phyloP scores from a whole-genome alignment of 1,284 basidiomycete species.

The Termitomyces sp. region DNA sequence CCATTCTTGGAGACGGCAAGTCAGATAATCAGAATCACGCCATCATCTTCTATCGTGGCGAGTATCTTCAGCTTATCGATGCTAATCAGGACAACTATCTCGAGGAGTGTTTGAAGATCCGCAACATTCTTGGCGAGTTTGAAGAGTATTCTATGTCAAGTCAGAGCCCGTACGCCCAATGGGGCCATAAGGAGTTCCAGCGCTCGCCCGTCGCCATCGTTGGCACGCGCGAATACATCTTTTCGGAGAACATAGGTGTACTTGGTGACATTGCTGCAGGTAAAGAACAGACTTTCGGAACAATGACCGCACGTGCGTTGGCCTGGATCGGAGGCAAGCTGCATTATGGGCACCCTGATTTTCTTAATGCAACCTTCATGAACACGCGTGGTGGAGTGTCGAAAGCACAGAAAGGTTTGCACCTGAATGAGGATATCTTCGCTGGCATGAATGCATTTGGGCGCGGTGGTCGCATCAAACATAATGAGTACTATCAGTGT shows the following conservation, averaged over 20 bases:
- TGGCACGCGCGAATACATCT: conserved; percentile 99
- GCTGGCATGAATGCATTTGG: conserved; percentile 99
- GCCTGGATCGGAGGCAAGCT: conserved; percentile 98
- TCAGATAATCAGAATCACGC: conserved; percentile 99
- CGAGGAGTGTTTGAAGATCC: conserved; percentile 98
- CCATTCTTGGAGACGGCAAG: conserved; percentile 99
- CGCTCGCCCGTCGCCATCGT: conserved; percentile 95
- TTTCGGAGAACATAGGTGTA: conserved; percentile 99
- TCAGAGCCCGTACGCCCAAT: conserved; percentile 92
- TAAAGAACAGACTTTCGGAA: conserved; percentile 99
- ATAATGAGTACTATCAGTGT: conserved; percentile 98
- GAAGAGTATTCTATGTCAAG: conserved; percentile 91
- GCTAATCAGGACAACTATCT: conserved; percentile 99
- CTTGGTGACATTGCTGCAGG: conserved; percentile 98
- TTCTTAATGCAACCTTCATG: conserved; percentile 98
- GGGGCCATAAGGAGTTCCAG: conserved; percentile 88
- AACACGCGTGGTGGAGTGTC: conserved; percentile 97
- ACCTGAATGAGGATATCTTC: conserved; percentile 99
- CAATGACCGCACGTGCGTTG: conserved; percentile 91
- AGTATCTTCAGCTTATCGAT: conserved; percentile 98
- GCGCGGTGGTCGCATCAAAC: conserved; percentile 98
- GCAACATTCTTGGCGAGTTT: conserved; percentile 96
- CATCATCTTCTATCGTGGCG: conserved; percentile 98
- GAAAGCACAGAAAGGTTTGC: conserved; percentile 98
- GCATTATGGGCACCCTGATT: conserved; percentile 99